Base-by-base conservation (phyloP, 345 rosid genomes). In the Zanthoxylum bungeanum region DNA sequence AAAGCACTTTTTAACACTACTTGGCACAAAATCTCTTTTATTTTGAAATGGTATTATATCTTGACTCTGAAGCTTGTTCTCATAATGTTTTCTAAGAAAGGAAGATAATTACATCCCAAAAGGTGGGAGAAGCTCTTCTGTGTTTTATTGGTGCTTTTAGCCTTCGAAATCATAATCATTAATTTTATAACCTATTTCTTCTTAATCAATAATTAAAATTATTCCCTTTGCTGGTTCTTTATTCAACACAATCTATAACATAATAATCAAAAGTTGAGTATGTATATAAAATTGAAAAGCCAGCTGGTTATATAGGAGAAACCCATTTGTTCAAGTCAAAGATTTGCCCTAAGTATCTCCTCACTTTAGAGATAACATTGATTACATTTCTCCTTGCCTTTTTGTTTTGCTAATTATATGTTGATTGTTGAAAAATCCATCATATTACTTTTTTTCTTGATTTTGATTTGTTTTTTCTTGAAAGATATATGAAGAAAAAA, bases 301-400 rank as follows among this genome's bases (percentile, higher is more conserved):
- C 28, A 30, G 28, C 17, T 66, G 25, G 5, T 52, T 36, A 9
- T 31, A 5, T 22, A 65, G 6, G 47, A 11, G 50, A 64, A 17
- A 40, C 12, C 25, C 28, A 28, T 1, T 66, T 49, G 39, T 25
- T 71, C 36, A 7, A 51, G 60, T 71, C 68, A 61, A 72, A 61
- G 75, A 62, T 72, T 72, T 71, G 51, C 39, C 9, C 63, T 50
- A 27, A 49, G 25, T 22, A n/a, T 62, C 28, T n/a, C 52, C 19
- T 30, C 60, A 72, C 62, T 72, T 72, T 72, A 11, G 28, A 63
- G 75, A 62, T 62, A 49, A 5, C 14, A 36, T 34, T 30, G 21
- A 50, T 19, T 19, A n/a, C n/a, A n/a, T n/a, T n/a, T n/a, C n/a
- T n/a, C n/a, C n/a, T n/a, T n/a, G n/a, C n/a, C n/a, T n/a, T n/a